A percentile compares a stretch with the other conserved stretches of the same genome.
Conservation (phyloP, 108 stramenopile genomes). For the Nannochloropsis salina region DNA sequence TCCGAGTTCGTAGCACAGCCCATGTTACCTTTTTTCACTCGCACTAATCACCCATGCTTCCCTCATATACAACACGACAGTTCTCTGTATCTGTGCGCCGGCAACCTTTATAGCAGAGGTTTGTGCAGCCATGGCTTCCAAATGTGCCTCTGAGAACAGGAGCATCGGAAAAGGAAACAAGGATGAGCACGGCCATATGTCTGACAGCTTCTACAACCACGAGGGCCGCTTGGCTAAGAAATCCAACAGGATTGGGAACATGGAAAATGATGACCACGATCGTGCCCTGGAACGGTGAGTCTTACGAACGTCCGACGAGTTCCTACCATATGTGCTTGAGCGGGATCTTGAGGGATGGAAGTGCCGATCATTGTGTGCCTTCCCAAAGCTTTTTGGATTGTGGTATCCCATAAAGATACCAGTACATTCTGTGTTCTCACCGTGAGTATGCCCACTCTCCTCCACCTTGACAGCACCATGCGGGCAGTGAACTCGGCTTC, state of each 20-base stretch:
- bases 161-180: not conserved
- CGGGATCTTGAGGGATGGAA: no score
- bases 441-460: not conserved
- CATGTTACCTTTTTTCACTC: no score
- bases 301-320: no score
- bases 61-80: no score
- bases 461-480: slow-evolving; percentile 16
- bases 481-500: not conserved
- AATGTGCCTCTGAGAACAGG: not conserved
- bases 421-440: not conserved
- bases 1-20: no score
- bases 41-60: no score
- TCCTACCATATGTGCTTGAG: no score
- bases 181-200: not conserved
- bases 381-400: not conserved
- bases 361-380: no score
- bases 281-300: slow-evolving; percentile 19
- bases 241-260: not conserved
- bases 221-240: not conserved
- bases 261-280: not conserved
- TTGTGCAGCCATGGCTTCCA: no score
- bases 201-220: slow-evolving; percentile 17
- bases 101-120: no score
- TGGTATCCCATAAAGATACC: not conserved
- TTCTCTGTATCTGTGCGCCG: no score